Conservation (phyloP, 257 asterid species). For the Plantago elongata region DNA sequence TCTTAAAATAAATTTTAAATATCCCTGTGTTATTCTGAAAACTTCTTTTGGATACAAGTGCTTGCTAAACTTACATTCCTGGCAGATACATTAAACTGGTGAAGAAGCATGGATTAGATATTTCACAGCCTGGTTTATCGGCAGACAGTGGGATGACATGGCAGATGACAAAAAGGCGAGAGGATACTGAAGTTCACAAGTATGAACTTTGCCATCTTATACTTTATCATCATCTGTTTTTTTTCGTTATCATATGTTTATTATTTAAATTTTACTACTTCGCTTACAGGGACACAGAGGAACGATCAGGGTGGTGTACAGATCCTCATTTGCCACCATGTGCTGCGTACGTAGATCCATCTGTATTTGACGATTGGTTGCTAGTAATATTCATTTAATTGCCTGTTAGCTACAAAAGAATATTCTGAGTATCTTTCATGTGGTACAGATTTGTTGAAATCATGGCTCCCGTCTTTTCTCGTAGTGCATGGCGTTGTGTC, state of each 20-base stretch:
- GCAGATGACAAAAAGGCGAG: conserved; percentile 75
- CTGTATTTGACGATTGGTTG: conserved; percentile 5
- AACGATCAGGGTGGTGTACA: conserved; percentile 82
- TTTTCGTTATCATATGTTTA: not conserved
- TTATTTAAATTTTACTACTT: conserved; percentile 3
- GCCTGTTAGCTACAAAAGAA: not conserved
- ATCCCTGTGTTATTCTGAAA: not conserved
- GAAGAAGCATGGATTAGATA: conserved; percentile 72
- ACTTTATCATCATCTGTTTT: not conserved
- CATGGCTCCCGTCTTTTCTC: conserved; percentile 97
- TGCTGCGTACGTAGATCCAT: conserved; percentile 69
- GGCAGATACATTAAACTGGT: conserved; percentile 67
- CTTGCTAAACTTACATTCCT: conserved; percentile 12
- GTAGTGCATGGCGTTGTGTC: conserved; percentile 94
- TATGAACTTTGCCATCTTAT: conserved; percentile 19
- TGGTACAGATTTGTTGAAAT: conserved; percentile 85
- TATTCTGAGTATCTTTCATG: not conserved
- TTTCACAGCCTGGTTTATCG: conserved; percentile 91
- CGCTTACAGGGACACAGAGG: conserved; percentile 59
- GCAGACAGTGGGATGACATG: conserved; percentile 83
- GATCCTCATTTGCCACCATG: conserved; percentile 96
- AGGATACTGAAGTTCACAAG: conserved; percentile 88
- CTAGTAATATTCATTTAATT: conserved; percentile 3
- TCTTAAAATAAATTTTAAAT: too few relatives aligned
- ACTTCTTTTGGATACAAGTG: not conserved